These are phyloP conservation scores for Tricholoma furcatifolium DNA, from an alignment of 768 basidiomycete species.

Conservation along the genomic window DNA sequence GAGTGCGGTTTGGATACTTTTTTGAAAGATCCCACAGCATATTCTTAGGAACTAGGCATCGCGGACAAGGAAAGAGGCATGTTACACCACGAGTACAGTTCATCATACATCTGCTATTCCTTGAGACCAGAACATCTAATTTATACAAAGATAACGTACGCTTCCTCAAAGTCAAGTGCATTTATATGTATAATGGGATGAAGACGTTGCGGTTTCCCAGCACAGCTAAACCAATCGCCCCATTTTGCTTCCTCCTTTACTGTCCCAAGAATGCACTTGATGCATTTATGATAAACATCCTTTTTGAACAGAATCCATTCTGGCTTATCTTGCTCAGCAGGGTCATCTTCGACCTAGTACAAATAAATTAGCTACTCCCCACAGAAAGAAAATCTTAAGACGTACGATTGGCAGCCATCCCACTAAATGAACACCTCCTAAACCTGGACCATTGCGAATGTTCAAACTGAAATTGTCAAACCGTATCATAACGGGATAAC, in stretches of 20 bases:
- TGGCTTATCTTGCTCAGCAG: constrained; percentile 24
- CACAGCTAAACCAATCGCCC: constrained; percentile 19
- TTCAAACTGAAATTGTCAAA: constrained; percentile 28
- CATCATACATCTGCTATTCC: neutral
- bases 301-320: constrained; percentile 31
- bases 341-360: constrained; percentile 27
- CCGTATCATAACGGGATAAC: constrained; percentile 33
- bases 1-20: constrained; percentile 8
- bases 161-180: constrained; percentile 18
- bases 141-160: constrained; percentile 17
- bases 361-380: neutral
- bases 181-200: constrained; percentile 5
- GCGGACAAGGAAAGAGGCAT: constrained; percentile 29
- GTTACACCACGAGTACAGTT: constrained; percentile 16
- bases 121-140: neutral
- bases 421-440: constrained; percentile 33
- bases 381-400: neutral
- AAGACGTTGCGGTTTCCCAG: constrained; percentile 15
- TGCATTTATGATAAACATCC: constrained; percentile 36
- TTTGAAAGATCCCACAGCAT: constrained; percentile 20
- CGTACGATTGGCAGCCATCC: constrained; percentile 36
- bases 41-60: constrained; percentile 27
- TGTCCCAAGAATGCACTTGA: constrained; percentile 27
- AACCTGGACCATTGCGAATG: constrained; percentile 29
- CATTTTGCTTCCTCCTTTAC: constrained; percentile 16